Evolutionary conservation across 768 basidiomycete genomes (phyloP).

Genomic region (Heimioporus sp.): DNA sequence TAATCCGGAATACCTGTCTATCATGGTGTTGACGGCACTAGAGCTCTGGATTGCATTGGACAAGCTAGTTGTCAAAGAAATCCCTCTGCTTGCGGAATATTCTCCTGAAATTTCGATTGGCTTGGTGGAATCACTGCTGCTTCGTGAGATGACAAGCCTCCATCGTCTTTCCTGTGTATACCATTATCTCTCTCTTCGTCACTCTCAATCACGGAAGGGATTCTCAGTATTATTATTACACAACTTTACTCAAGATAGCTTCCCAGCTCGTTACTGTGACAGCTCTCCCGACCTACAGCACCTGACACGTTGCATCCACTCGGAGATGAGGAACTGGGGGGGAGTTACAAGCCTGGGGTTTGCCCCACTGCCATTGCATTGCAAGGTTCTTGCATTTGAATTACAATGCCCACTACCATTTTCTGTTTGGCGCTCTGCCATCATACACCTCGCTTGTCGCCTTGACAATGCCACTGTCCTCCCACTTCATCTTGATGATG

Average conservation of each 20-base stretch:
- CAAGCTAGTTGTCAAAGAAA: constrained; percentile 11
- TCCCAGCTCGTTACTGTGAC: constrained; percentile 36
- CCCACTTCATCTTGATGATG: no score
- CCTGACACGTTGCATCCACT: constrained; percentile 30
- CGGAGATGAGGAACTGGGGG: constrained; percentile 16
- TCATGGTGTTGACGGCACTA: constrained; percentile 36
- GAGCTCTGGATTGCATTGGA: constrained; percentile 35
- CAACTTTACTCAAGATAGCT: constrained; percentile 15
- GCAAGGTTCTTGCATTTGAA: constrained; percentile 33
- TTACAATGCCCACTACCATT: constrained; percentile 8
- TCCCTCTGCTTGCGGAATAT: constrained; percentile 22
- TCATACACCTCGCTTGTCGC: constrained; percentile 28
- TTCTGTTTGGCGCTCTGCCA: constrained; percentile 20
- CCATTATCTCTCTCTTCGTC: constrained; percentile 15
- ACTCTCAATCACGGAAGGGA: constrained; percentile 7
- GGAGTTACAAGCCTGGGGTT: constrained; percentile 11
- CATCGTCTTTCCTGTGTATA: background rate
- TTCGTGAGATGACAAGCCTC: background rate
- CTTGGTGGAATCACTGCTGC: background rate
- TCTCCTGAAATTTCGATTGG: background rate
- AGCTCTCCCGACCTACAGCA: constrained; percentile 18
- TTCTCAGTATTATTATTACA: background rate
- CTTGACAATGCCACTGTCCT: no score
- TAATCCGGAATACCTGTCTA: constrained; percentile 29
- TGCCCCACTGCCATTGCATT: constrained; percentile 44